Evolutionary conservation across 2,329 filamentous ascomycete species (phyloP).

Genomic region (Aspergillus sp.): DNA sequence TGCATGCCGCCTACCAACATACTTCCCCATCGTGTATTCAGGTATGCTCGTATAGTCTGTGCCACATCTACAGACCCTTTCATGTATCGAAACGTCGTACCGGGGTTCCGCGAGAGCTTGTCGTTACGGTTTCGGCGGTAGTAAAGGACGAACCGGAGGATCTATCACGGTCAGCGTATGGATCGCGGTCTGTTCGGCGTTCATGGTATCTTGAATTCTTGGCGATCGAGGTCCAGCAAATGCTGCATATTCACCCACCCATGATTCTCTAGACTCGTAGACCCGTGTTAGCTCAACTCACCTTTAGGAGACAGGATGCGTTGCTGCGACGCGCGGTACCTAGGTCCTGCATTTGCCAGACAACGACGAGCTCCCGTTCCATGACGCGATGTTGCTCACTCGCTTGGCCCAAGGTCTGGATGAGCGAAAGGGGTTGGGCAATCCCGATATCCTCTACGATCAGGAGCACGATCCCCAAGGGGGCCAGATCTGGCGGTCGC

Average conservation of each 20-base stretch:
- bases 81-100: too few species aligned
- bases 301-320: not conserved
- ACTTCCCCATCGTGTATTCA: too few species aligned
- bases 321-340: not conserved
- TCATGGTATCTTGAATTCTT: not conserved
- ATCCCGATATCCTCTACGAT: slow-evolving; percentile 5
- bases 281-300: slow-evolving; percentile 1
- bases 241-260: slow-evolving; percentile 2
- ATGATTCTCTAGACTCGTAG: not conserved
- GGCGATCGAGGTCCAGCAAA: not conserved
- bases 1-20: too few species aligned
- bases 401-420: not conserved
- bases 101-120: too few species aligned
- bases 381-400: not conserved
- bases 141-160: not conserved
- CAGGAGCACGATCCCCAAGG: slow-evolving; percentile 3
- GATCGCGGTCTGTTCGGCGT: not conserved
- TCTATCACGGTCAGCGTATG: not conserved
- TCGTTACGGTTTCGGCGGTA: not conserved
- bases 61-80: too few species aligned
- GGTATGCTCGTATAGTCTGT: too few species aligned
- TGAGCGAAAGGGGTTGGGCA: not conserved
- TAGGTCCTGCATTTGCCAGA: slow-evolving; percentile 1
- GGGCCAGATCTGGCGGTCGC: slow-evolving; percentile 3
- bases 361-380: not conserved